Evolutionary conservation across 1,284 basidiomycete species (phyloP).

Genomic region (Stygiomarasmius scandens): DNA sequence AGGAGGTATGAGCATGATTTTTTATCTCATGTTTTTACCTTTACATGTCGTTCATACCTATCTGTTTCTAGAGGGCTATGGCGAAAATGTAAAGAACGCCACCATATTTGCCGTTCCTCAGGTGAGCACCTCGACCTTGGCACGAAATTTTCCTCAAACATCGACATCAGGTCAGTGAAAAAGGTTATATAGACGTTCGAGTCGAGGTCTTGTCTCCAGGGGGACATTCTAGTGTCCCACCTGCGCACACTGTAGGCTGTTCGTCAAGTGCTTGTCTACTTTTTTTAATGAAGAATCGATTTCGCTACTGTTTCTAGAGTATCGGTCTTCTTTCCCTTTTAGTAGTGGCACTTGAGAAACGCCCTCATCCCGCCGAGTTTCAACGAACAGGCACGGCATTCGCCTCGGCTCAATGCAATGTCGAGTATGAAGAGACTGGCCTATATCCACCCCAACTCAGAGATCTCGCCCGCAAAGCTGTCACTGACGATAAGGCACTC

Average conservation of each 20-base stretch:
- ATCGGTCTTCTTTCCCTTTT: slow-evolving; percentile 60
- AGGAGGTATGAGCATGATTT: slow-evolving; percentile 35
- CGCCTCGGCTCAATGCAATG: slow-evolving; percentile 29
- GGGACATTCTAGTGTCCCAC: slow-evolving; percentile 70
- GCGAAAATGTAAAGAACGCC: slow-evolving; percentile 13
- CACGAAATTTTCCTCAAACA: slow-evolving; percentile 19
- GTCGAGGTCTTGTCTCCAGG: slow-evolving; percentile 59
- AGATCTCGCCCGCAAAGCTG: slow-evolving; percentile 28
- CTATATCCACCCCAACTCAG: slow-evolving; percentile 30
- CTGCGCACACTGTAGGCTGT: slow-evolving; percentile 50
- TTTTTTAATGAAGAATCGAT: background rate
- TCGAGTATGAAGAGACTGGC: slow-evolving; percentile 23
- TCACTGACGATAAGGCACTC: slow-evolving; percentile 28
- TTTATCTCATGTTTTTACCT: too few species aligned
- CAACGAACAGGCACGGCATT: slow-evolving; percentile 24
- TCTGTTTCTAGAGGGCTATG: slow-evolving; percentile 13
- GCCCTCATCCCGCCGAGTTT: slow-evolving; percentile 44
- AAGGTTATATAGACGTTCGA: slow-evolving; percentile 63
- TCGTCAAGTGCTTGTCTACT: background rate
- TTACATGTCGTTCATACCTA: background rate
- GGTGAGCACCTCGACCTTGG: slow-evolving; percentile 30
- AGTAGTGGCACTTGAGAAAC: slow-evolving; percentile 52
- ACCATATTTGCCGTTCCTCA: slow-evolving; percentile 49
- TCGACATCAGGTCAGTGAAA: slow-evolving; percentile 61
- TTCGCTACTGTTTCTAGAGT: slow-evolving; percentile 32